These are phyloP conservation scores for Tuber borchii DNA, from an alignment of 495 filamentous ascomycete genomes.

Conservation along the genomic window DNA sequence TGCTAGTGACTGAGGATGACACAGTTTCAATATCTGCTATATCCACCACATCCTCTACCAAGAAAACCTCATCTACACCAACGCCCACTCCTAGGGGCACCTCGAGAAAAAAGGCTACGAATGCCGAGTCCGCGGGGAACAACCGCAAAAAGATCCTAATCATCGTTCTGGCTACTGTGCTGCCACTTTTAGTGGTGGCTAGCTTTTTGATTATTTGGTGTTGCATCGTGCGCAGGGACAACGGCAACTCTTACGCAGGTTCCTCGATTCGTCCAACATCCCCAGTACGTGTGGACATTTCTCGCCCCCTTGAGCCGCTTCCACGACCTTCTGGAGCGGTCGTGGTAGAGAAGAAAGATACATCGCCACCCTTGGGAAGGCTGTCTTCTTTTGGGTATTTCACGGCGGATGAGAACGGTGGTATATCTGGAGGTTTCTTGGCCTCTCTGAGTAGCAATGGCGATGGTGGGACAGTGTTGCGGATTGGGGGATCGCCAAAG, in stretches of 20 bases:
- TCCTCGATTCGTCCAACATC: conserved; percentile 30
- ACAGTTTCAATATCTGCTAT: conserved; percentile 13
- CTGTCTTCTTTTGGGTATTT: conserved; percentile 34
- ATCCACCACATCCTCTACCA: neutral
- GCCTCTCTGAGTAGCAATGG: conserved; percentile 24
- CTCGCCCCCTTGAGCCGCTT: conserved; percentile 29
- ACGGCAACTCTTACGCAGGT: conserved; percentile 7
- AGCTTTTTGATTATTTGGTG: conserved; percentile 34
- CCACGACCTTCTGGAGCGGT: conserved; percentile 23
- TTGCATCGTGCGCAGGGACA: conserved; percentile 18
- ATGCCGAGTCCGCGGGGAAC: conserved; percentile 10
- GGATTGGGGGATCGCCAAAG: conserved; percentile 16
- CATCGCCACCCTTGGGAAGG: conserved; percentile 19
- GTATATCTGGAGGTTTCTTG: conserved; percentile 32
- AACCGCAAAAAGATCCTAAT: conserved; percentile 32
- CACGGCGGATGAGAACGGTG: conserved; percentile 21
- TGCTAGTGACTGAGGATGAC: conserved; percentile 9
- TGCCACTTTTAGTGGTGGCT: conserved; percentile 32
- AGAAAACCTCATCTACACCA: neutral
- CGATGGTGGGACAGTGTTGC: conserved; percentile 21
- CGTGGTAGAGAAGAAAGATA: conserved; percentile 16
- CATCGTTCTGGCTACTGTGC: conserved; percentile 34
- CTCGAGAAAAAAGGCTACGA: conserved; percentile 8
- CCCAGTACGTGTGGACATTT: conserved; percentile 26
- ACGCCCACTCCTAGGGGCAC: conserved; percentile 11